phyloP scores from a whole-genome alignment of 2,329 filamentous ascomycete genomes.

The Blastomyces silverae region DNA sequence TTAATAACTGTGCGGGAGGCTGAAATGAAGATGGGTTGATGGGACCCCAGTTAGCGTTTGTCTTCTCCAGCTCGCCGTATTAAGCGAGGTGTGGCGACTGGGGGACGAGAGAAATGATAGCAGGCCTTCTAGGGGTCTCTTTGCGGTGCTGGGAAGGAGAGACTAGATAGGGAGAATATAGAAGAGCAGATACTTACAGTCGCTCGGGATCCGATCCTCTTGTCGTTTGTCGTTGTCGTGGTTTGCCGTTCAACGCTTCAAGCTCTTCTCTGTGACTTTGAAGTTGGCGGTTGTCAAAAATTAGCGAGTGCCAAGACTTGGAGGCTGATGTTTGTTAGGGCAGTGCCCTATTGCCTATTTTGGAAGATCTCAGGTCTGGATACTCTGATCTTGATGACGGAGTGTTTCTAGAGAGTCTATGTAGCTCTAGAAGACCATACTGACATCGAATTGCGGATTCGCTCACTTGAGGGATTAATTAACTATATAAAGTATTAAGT shows the following conservation, averaged over 20 bases:
- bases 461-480: too few species aligned
- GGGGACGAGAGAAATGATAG: not conserved
- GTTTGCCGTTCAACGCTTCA: not conserved
- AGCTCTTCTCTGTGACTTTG: not conserved
- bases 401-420: not conserved
- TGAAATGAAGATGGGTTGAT: slow-evolving; percentile 7
- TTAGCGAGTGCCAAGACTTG: slow-evolving; percentile 17
- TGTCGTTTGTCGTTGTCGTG: not conserved
- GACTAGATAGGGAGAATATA: not conserved
- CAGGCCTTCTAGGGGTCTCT: not conserved
- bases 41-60: slow-evolving; percentile 7
- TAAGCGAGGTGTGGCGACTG: slow-evolving; percentile 4
- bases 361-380: not conserved
- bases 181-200: slow-evolving; percentile 1
- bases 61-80: not conserved
- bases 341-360: slow-evolving; percentile 19
- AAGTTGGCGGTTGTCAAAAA: not conserved
- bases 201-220: not conserved
- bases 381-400: not conserved
- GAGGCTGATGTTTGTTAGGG: slow-evolving; percentile 11
- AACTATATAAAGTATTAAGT: not conserved
- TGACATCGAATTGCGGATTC: not conserved
- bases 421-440: not conserved
- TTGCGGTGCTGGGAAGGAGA: not conserved
- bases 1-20: slow-evolving; percentile 8